Evolutionary conservation across 2,329 filamentous ascomycete genomes (phyloP), one percentile per base, ranked within the genome.

Genomic region (Penicillium rolfsii): DNA sequence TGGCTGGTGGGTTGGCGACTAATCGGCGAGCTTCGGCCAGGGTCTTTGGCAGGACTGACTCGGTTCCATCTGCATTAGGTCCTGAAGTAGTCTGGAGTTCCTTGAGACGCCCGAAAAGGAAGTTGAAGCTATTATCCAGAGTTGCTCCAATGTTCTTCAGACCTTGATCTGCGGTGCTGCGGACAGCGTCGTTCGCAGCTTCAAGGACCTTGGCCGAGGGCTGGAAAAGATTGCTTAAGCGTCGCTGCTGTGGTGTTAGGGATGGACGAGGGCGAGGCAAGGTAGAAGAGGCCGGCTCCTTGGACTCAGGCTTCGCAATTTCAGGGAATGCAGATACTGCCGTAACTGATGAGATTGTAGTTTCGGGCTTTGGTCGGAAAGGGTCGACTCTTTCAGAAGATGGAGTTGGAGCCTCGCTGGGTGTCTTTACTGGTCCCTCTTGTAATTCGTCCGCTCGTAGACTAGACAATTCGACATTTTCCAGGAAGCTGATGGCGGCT

Each of bases 401-500:
- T 19, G 69, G 63, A 16, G 69, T 70, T 28, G 69, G 63, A 24
- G 64, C 62, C 30, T 65, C 67, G 57, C 59, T 81, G 9, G 83
- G 67, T 63, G 80, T 65, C 74, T 89, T 93, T 19, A 82, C 77
- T 9, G 89, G 89, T 0, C 90, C 87, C 46, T 89, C 87, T 16
- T 86, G 88, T 19, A 83, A 78, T 74, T 96, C 93, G 65, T 97
- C 91, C 5, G 89, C 89, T 55, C 93, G 87, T 6, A 99, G 81
- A 28, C 91, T 97, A 6, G 93, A 91, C 26, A 99, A 83, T 74
- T 99, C 95, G 30, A 99, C 95, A 0, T 93, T 98, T 71, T 98
- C 91, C 14, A 99, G 81, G 71, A 99, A 99, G 55, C 90, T 93
- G 58, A 98, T 92, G 60, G 94, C 91, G 19, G 95, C 95, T 77